phyloP scores from a whole-genome alignment of 2,329 filamentous ascomycete species.

The Xylariaceae sp. region DNA sequence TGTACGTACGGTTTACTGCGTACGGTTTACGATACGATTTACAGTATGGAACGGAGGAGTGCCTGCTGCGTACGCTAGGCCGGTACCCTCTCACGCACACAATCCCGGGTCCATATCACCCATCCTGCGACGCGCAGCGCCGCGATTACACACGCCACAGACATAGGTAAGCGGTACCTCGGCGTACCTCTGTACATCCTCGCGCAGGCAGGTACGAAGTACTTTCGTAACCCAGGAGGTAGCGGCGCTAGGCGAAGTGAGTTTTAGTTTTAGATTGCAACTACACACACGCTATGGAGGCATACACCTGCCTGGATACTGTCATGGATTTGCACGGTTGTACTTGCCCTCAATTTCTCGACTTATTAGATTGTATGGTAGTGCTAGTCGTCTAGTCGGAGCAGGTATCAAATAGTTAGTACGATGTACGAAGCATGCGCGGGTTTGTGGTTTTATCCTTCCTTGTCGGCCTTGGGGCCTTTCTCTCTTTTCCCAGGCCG shows the following conservation, averaged over 20 bases:
- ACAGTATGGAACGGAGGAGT: too few species aligned
- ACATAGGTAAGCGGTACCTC: not conserved
- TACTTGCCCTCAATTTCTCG: not conserved
- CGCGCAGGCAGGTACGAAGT: not conserved
- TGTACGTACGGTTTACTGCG: not conserved
- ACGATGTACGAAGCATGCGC: not conserved
- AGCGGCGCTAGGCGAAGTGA: not conserved
- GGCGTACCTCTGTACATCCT: not conserved
- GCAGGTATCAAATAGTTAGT: not conserved
- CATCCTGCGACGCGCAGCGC: not conserved
- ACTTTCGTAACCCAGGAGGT: not conserved
- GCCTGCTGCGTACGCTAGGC: too few species aligned
- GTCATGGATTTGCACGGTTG: not conserved
- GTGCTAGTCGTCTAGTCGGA: not conserved
- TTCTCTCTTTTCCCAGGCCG: not conserved
- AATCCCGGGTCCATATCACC: not conserved
- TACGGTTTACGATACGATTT: too few species aligned
- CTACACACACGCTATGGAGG: not conserved
- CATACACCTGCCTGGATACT: not conserved
- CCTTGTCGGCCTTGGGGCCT: not conserved
- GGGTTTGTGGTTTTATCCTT: not conserved
- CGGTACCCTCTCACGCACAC: not conserved
- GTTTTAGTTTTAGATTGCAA: not conserved
- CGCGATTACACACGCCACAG: not conserved
- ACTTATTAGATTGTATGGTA: not conserved